Evolutionary conservation across 768 basidiomycete genomes (phyloP).

Genomic region (Russula griseocarnosa): DNA sequence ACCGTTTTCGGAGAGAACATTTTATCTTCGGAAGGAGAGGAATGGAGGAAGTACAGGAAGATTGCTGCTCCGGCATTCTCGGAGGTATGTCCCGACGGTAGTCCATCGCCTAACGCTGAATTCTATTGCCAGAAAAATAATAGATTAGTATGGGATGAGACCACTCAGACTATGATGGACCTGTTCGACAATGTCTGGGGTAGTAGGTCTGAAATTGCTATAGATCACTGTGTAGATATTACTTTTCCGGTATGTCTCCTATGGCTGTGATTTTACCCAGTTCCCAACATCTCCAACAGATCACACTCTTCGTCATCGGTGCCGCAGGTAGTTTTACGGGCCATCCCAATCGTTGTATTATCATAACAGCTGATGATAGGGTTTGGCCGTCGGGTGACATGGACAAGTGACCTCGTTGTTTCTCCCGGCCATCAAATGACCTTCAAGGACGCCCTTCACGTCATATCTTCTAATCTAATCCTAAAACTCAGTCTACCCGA

Average conservation of each 20-base stretch:
- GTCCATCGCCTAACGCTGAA: background rate
- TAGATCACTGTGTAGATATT: conserved; percentile 50
- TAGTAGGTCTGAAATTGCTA: conserved; percentile 37
- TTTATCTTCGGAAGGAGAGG: conserved; percentile 55
- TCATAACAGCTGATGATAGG: conserved; percentile 27
- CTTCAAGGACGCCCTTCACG: conserved; percentile 48
- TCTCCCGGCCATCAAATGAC: conserved; percentile 46
- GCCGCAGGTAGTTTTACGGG: conserved; percentile 38
- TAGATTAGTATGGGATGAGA: conserved; percentile 41
- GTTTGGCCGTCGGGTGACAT: conserved; percentile 50
- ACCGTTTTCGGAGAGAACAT: conserved; percentile 57
- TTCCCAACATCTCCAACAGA: conserved; percentile 34
- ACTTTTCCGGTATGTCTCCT: conserved; percentile 47
- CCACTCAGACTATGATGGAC: conserved; percentile 33
- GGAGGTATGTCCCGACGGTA: conserved; percentile 39
- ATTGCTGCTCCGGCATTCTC: conserved; percentile 63
- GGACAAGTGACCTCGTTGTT: conserved; percentile 42
- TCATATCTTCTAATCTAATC: conserved; percentile 39
- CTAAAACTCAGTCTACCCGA: conserved; percentile 40
- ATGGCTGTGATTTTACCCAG: background rate
- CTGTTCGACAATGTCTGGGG: conserved; percentile 46
- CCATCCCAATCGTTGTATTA: background rate
- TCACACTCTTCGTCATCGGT: conserved; percentile 54
- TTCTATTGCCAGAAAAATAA: conserved; percentile 35
- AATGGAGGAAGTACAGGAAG: conserved; percentile 64